These are phyloP conservation scores for Allium cepa DNA, from an alignment of 106 monocot genomes.

Conservation along the genomic window DNA sequence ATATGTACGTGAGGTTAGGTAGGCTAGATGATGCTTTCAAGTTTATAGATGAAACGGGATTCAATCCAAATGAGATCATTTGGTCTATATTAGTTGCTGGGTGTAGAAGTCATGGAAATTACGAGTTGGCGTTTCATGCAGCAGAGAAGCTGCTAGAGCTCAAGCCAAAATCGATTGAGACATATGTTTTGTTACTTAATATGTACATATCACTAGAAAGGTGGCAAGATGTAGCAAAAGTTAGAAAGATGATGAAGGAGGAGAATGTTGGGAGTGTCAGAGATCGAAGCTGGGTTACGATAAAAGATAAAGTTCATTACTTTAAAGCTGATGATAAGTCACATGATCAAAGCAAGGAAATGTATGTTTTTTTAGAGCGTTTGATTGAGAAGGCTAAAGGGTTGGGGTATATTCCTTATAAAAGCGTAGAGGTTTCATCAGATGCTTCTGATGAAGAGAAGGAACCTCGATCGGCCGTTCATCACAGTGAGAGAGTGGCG, in stretches of 20 bases:
- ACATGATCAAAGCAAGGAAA: conserved; percentile 28
- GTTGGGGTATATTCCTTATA: conserved; percentile 42
- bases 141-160: conserved; percentile 57
- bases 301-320: conserved; percentile 51
- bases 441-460: conserved; percentile 23
- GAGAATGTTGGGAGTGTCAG: conserved; percentile 55
- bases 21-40: conserved; percentile 58
- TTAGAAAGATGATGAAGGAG: conserved; percentile 78
- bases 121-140: conserved; percentile 66
- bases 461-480: conserved; percentile 9
- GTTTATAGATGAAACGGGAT: conserved; percentile 51
- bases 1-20: conserved; percentile 81
- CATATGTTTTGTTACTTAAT: conserved; percentile 58
- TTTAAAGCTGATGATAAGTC: conserved; percentile 66
- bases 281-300: conserved; percentile 74
- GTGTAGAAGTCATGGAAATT: conserved; percentile 73
- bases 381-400: conserved; percentile 52
- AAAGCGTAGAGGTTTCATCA: conserved; percentile 19
- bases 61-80: conserved; percentile 74
- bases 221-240: conserved; percentile 76
- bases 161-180: conserved; percentile 55
- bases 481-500: conserved; percentile 75
- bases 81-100: conserved; percentile 91
- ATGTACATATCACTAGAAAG: conserved; percentile 78
- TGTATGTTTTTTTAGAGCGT: conserved; percentile 40